Percentiles rank a stretch among this genome's conserved stretches.
Conservation (phyloP, 2,329 filamentous ascomycete species). For the Ceratocystis eucalypticola region DNA sequence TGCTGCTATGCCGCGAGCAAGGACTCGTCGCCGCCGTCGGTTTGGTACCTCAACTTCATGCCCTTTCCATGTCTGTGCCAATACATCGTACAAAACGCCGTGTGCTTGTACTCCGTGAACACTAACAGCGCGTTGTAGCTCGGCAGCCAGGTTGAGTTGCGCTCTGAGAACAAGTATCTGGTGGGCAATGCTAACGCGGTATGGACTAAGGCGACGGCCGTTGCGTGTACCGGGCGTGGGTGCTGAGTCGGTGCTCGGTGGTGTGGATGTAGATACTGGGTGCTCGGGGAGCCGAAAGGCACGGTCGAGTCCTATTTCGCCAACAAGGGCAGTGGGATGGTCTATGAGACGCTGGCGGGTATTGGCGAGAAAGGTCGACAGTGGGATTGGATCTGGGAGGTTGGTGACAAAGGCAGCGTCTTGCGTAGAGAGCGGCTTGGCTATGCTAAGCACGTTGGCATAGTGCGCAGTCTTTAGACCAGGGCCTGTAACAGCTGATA, state of each 20-base stretch:
- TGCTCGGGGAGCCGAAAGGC: slow-evolving; percentile 54
- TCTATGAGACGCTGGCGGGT: slow-evolving; percentile 41
- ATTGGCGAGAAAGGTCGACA: slow-evolving; percentile 44
- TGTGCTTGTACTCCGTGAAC: slow-evolving; percentile 67
- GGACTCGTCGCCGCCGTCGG: slow-evolving; percentile 41
- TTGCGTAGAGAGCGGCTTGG: slow-evolving; percentile 33
- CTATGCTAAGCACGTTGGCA: slow-evolving; percentile 47
- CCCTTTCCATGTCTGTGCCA: slow-evolving; percentile 56
- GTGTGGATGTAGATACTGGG: slow-evolving; percentile 21
- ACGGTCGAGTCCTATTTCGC: slow-evolving; percentile 67
- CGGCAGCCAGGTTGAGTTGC: slow-evolving; percentile 58
- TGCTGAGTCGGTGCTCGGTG: background rate
- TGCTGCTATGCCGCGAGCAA: slow-evolving; percentile 29
- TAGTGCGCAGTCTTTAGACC: slow-evolving; percentile 40
- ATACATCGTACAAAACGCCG: slow-evolving; percentile 51
- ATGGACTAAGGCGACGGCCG: slow-evolving; percentile 51
- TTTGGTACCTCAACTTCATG: slow-evolving; percentile 50
- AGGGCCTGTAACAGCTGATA: background rate
- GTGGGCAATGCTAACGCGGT: slow-evolving; percentile 54
- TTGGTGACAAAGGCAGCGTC: slow-evolving; percentile 32
- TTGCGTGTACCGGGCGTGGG: slow-evolving; percentile 59
- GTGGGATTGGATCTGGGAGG: slow-evolving; percentile 46
- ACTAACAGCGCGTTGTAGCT: slow-evolving; percentile 50
- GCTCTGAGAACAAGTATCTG: slow-evolving; percentile 52
- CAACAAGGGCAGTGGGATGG: slow-evolving; percentile 53